Conservation (phyloP, 768 basidiomycete genomes). For the Crucibulum laeve region DNA sequence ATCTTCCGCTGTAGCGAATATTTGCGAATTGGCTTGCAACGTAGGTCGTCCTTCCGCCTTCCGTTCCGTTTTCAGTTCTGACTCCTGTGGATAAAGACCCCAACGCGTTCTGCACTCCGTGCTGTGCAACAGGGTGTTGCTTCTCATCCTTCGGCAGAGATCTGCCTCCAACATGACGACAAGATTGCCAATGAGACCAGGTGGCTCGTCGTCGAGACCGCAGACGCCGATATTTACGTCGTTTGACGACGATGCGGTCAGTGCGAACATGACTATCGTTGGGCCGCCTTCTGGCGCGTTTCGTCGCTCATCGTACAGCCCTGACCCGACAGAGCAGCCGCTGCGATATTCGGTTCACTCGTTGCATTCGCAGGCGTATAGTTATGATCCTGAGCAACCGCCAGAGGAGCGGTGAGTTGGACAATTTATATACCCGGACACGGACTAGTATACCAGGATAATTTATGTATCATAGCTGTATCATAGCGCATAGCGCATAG, state of each 20-base stretch:
- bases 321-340: no score
- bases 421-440: no score
- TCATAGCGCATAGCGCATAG: no score
- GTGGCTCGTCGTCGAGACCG: slow-evolving; percentile 4
- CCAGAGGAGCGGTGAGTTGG: no score
- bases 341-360: no score
- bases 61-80: not conserved
- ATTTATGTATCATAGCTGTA: no score
- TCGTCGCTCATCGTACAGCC: no score
- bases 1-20: slow-evolving; percentile 14
- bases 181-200: slow-evolving; percentile 5
- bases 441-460: no score
- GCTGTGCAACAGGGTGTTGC: slow-evolving; percentile 35
- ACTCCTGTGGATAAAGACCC: slow-evolving; percentile 17
- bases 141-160: slow-evolving; percentile 31
- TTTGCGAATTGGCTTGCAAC: slow-evolving; percentile 40
- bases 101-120: slow-evolving; percentile 41
- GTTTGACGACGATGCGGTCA: slow-evolving; percentile 14
- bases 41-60: slow-evolving; percentile 16
- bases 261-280: slow-evolving; percentile 14
- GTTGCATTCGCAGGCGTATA: no score
- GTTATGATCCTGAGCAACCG: no score
- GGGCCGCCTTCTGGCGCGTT: no score
- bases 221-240: slow-evolving; percentile 14
- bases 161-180: slow-evolving; percentile 13